A percentile compares a stretch with the other conserved stretches of the same genome.
Conservation (phyloP, 2,329 filamentous ascomycete species). For the Ophiostoma sp. region DNA sequence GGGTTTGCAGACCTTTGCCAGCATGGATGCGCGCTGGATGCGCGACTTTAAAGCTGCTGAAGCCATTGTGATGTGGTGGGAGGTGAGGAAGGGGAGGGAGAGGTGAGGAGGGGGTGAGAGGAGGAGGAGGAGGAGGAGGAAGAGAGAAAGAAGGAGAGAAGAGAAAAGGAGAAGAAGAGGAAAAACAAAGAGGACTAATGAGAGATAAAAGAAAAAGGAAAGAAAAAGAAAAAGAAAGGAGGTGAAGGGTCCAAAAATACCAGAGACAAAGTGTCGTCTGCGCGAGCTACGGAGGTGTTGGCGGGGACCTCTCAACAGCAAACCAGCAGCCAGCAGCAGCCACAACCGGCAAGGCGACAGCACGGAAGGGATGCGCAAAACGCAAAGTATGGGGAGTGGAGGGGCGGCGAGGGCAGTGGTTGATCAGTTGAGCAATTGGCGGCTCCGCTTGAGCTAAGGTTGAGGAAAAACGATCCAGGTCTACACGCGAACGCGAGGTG, state of each 20-base stretch:
- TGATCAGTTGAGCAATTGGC: constrained; percentile 3
- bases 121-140: not conserved
- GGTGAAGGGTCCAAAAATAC: not conserved
- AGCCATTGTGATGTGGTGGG: constrained; percentile 40
- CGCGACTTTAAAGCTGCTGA: constrained; percentile 72
- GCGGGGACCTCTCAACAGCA: constrained; percentile 7
- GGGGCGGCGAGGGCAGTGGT: not conserved
- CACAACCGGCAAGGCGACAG: not conserved
- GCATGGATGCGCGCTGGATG: constrained; percentile 67
- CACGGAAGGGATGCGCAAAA: not conserved
- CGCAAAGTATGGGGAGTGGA: constrained; percentile 4
- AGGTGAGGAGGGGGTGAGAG: not conserved
- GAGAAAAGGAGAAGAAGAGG: not conserved
- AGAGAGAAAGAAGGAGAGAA: not conserved
- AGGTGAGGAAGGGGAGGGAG: not conserved
- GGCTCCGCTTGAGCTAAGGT: constrained; percentile 13
- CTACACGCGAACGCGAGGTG: constrained; percentile 7
- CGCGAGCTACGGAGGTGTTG: constrained; percentile 13
- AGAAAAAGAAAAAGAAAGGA: not conserved
- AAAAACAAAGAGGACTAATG: not conserved
- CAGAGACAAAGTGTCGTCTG: constrained; percentile 10
- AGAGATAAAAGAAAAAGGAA: not conserved
- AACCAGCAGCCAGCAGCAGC: not conserved
- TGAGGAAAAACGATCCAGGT: not conserved
- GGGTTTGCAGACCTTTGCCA: constrained; percentile 72